These are phyloP conservation scores for Butyriboletus appendiculatus DNA, from an alignment of 1,284 basidiomycete genomes.

Conservation along the genomic window DNA sequence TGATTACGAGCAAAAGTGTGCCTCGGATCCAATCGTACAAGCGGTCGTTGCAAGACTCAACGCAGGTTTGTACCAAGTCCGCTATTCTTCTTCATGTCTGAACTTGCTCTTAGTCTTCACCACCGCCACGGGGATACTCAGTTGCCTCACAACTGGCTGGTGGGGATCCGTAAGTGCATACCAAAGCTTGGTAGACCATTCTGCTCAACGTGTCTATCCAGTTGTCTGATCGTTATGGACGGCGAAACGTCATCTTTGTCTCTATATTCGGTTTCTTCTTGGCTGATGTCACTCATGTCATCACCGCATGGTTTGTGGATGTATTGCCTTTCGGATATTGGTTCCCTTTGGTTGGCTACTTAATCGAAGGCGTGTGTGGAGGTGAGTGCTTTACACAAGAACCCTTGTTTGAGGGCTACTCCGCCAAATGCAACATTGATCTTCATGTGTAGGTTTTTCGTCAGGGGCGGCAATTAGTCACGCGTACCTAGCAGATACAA, in stretches of 20 bases:
- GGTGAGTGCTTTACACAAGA: conserved; percentile 45
- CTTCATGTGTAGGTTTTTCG: conserved; percentile 20
- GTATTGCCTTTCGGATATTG: conserved; percentile 79
- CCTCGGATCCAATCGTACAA: conserved; percentile 71
- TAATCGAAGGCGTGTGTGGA: conserved; percentile 78
- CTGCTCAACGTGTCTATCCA: conserved; percentile 29
- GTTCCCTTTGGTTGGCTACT: conserved; percentile 74
- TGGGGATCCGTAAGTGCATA: conserved; percentile 65
- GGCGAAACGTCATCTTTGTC: conserved; percentile 65
- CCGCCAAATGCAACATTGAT: not conserved
- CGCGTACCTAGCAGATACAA: conserved; percentile 32
- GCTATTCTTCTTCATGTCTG: conserved; percentile 7
- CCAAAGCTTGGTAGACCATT: not conserved
- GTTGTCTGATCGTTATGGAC: conserved; percentile 81
- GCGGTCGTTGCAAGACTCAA: conserved; percentile 69
- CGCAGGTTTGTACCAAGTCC: conserved; percentile 45
- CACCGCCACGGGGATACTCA: conserved; percentile 69
- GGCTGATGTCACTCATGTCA: conserved; percentile 67
- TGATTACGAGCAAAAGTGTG: conserved; percentile 46
- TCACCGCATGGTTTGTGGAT: conserved; percentile 61
- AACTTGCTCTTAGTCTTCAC: conserved; percentile 49
- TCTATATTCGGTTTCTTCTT: conserved; percentile 64
- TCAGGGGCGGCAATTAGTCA: conserved; percentile 20
- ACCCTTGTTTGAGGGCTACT: not conserved
- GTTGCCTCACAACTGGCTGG: conserved; percentile 78